phyloP scores from a whole-genome alignment of 768 basidiomycete species.

The Termitomyces sp. region DNA sequence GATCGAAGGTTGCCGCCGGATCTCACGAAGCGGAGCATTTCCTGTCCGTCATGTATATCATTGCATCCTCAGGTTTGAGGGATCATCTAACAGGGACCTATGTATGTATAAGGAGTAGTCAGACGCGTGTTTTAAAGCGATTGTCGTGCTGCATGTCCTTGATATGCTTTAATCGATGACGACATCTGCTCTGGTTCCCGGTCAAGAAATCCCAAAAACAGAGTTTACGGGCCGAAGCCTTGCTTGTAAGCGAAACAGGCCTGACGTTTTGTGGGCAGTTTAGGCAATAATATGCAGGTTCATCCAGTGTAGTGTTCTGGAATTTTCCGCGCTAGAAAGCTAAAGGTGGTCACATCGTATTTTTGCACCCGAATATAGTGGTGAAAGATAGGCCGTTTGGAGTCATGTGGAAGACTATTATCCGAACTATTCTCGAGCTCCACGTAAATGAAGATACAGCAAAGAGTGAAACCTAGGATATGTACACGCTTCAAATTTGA shows the following conservation, averaged over 20 bases:
- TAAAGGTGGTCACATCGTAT: neutral
- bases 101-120: neutral
- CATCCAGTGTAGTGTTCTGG: neutral
- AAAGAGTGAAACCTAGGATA: neutral
- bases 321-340: neutral
- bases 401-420: neutral
- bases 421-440: neutral
- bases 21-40: constrained; percentile 6
- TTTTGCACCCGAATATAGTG: constrained; percentile 3
- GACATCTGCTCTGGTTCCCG: neutral
- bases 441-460: neutral
- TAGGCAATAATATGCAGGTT: neutral
- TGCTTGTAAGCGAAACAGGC: neutral
- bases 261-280: neutral
- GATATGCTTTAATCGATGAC: neutral
- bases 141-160: neutral
- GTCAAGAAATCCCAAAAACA: neutral
- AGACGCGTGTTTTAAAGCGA: neutral
- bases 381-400: neutral
- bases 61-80: neutral
- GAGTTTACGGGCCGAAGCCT: neutral
- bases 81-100: neutral
- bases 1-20: constrained; percentile 12
- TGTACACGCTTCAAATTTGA: neutral
- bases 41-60: neutral